Evolutionary conservation across 352 stramenopile species (phyloP), one percentile per base, ranked within the genome.

Genomic region (Plasmopara halstedii): DNA sequence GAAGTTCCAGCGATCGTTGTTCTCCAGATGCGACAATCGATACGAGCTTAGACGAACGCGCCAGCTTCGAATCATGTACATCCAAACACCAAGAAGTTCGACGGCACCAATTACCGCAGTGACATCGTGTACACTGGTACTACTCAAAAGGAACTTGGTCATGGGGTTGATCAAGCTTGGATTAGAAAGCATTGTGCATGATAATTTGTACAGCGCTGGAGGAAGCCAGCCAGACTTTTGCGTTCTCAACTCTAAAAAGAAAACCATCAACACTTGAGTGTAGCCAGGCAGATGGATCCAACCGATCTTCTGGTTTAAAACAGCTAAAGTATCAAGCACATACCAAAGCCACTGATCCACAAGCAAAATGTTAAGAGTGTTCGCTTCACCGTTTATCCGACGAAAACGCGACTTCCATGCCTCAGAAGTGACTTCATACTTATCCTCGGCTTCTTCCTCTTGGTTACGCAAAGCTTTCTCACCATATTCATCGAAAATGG

Each of bases 11-110:
- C 81, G 78, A 53, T 94, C 83, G 41, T 93, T 93, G 55, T 91
- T 94, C 55, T 94, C 83, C 19, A 94, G 44, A 45, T 94, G 83
- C 4, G 83, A 93, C 9, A 94, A 49, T 2, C 83, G 79, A 45
- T 94, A 94, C 15, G 83, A 94, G 33, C 80, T 73, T 20, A 94
- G 46, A 7, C 83, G 78, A 35, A 94, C 81, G 29, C 83, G 83
- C 83, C 83, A 94, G 58, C 78, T 92, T 74, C 83, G 74, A 53
- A 94, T 94, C 81, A 94, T 93, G 49, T 94, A 93, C 81, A 94
- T 91, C 83, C 83, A 94, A 6, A 94, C 83, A 9, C 83, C 83
- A 9, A 94, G 68, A 17, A 94, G 68, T 47, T 94, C 83, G 3
- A 94, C 79, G 0, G 81, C 78, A 38, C 81, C 83, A 25, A 92